Evolutionary conservation across 2,329 filamentous ascomycete species (phyloP), one percentile per base, ranked within the genome.

Genomic region (Boeremia exigua): DNA sequence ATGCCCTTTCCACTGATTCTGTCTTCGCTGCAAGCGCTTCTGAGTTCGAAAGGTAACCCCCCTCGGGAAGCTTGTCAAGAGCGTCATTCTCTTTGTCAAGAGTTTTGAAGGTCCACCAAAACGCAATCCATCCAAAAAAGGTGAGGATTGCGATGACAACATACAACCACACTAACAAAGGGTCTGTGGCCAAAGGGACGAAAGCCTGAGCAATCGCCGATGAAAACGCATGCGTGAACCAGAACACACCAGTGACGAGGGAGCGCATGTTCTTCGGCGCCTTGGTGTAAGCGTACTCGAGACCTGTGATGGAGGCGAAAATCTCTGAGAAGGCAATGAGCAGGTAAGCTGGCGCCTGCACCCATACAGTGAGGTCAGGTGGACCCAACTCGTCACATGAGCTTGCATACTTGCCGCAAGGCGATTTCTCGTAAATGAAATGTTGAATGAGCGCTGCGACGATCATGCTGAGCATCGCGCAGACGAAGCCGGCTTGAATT

Each of bases 231-330:
- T 67, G 61, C 32, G 67, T 71, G 56, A 74, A 73, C 50, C 69
- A 70, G 34, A 66, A 67, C 17, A 75, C 69, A 7, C 60, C 63
- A 17, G 62, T 68, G 6, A 74, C 65, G 25, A 74, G 49, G 2
- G 71, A 74, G 2, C 72, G 67, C 86, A 90, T 88, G 65, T 80
- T 84, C 17, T 82, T 81, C 0, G 88, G 88, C 0, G 88, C 88
- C 72, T 90, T 89, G 62, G 86, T 88, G 74, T 87, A 90, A 6
- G 87, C 88, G 62, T 90, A 90, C 68, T 90, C 87, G 8, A 89
- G 80, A 59, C 85, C 84, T 0, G 88, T 88, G 58, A 90, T 85
- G 9, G 84, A 86, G 37, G 84, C 83, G 63, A 87, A 84, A 46
- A 87, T 85, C 68, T 87, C 84, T 0, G 82, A 78, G 25, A 86